phyloP scores from a whole-genome alignment of 768 basidiomycete species.

The Tulasnella sp. region DNA sequence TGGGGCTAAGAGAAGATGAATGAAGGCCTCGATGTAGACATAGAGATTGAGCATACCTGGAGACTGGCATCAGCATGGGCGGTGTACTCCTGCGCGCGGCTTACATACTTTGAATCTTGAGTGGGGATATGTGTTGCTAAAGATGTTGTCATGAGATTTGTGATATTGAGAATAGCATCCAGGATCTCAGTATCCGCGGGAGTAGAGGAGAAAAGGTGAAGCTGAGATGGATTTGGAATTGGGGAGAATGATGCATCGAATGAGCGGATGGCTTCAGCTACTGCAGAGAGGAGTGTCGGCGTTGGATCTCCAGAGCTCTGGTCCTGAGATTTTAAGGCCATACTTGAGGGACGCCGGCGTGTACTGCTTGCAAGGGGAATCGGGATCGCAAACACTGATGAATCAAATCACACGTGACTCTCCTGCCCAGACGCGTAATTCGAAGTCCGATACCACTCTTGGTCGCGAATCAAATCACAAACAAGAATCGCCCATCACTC shows the following conservation, averaged over 20 bases:
- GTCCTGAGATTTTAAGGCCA: not conserved
- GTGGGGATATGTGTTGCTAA: slow-evolving; percentile 1
- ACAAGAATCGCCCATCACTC: not conserved
- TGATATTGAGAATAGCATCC: slow-evolving; percentile 2
- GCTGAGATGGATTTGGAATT: not conserved
- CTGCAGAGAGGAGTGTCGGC: slow-evolving; percentile 4
- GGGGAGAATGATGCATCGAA: slow-evolving; percentile 9
- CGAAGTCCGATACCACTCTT: too few relatives aligned
- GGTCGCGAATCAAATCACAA: not conserved
- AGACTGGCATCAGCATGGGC: slow-evolving; percentile 9
- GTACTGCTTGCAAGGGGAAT: too few relatives aligned
- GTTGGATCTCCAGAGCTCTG: not conserved
- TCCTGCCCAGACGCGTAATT: too few relatives aligned
- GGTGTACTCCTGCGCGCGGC: slow-evolving; percentile 10
- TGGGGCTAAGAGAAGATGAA: not conserved
- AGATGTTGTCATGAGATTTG: not conserved
- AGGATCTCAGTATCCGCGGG: slow-evolving; percentile 13
- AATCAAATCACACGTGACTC: too few relatives aligned
- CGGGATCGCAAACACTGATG: too few relatives aligned
- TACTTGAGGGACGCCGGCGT: too few relatives aligned
- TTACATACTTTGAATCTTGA: not conserved
- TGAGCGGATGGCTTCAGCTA: slow-evolving; percentile 5
- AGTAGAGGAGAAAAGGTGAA: slow-evolving; percentile 11
- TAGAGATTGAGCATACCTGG: not conserved
- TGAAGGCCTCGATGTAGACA: not conserved